Conservation (phyloP, 768 basidiomycete genomes). For the Mycena albidolilacea region DNA sequence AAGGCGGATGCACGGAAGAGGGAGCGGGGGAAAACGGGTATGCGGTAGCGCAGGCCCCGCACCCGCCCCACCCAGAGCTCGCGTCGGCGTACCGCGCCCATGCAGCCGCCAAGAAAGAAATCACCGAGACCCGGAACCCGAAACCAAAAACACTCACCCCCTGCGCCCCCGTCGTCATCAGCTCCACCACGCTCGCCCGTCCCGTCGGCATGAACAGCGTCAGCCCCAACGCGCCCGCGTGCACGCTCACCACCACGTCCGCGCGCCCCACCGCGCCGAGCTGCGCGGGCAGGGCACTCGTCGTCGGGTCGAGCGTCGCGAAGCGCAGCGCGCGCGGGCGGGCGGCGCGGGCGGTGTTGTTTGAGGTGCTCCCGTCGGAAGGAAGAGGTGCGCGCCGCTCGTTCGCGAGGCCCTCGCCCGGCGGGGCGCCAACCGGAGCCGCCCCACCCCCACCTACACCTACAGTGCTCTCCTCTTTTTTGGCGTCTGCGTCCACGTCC, state of each 20-base stretch:
- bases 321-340: slow-evolving; percentile 34
- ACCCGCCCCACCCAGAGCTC: too few species aligned
- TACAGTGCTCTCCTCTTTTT: not conserved
- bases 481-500: not conserved
- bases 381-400: not conserved
- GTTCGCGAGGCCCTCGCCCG: not conserved
- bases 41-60: not conserved
- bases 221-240: slow-evolving; percentile 39
- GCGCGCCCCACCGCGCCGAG: slow-evolving; percentile 37
- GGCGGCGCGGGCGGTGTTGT: not conserved
- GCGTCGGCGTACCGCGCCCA: not conserved
- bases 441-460: not conserved
- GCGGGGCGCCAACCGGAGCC: not conserved
- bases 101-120: not conserved
- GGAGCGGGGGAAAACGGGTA: not conserved
- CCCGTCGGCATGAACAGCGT: slow-evolving; percentile 39
- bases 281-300: slow-evolving; percentile 36
- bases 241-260: slow-evolving; percentile 40
- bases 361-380: too few species aligned
- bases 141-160: slow-evolving; percentile 28
- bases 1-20: not conserved
- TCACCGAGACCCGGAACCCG: too few species aligned
- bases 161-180: slow-evolving; percentile 19
- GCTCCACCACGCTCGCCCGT: slow-evolving; percentile 38
- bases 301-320: slow-evolving; percentile 39